Evolutionary conservation across 257 asterid genomes (phyloP), one percentile per base, ranked within the genome.

Genomic region (Dorcoceras hygrometricum): DNA sequence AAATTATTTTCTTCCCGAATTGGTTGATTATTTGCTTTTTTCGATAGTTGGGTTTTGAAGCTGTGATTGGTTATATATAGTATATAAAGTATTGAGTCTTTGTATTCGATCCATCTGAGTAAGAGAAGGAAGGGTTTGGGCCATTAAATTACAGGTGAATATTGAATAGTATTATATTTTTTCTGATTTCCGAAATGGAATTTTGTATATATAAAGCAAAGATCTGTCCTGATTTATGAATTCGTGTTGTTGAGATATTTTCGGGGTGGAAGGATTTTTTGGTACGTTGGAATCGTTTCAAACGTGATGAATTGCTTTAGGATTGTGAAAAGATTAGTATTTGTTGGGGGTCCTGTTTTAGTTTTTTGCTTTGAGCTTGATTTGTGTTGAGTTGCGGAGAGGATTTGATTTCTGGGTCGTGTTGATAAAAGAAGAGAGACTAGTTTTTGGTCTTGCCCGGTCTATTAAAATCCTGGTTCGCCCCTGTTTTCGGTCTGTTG

Each of bases 401-500:
- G 63, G 46, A 23, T 46, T 50, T 25, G 68, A 22, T 24, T 43
- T 68, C 57, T 46, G 10, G 19, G 58, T 32, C 16, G 39, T 53
- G 25, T 69, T 43, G 34, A 43, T 69, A 3, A 23, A 36, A 4
- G 54, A 36, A 11, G 23, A 65, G 63, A 20, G 58, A 68, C 65
- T 72, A 63, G 27, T 60, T 51, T 72, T 60, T 60, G 39, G 39
- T 54, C 5, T 34, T 54, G 19, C 22, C 20, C 22, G n/a, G 3
- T 46, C 1, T 20, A 46, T 18, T 16, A 46, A 46, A 46, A 46
- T 46, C 54, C 20, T 59, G 55, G 36, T 72, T 69, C 25, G 57
- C 8, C 57, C 6, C 70, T 57, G 36, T 46, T 18, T 59, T 60
- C 6, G 58, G 66, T 22, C 53, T 55, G 65, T 63, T 66, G 43